Evolutionary conservation across 2,329 filamentous ascomycete species (phyloP), one percentile per base, ranked within the genome.

Genomic region (Sarocladium strictum): DNA sequence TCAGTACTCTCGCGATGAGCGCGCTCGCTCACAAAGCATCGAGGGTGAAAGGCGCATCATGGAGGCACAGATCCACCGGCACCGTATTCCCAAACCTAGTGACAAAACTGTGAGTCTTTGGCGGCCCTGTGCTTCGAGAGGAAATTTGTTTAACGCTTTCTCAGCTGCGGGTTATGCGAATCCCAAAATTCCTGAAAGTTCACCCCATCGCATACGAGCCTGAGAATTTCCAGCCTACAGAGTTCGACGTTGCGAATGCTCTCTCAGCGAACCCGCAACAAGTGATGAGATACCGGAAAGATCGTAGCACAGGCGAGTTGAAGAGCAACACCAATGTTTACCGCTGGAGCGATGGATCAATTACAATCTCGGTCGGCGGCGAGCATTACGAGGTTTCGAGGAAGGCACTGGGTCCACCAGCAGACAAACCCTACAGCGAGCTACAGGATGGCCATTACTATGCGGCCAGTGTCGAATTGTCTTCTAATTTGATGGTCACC

Each of bases 281-380:
- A 35, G 85, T 86, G 1, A 77, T 89, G 49, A 84, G 88, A 57
- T 89, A 85, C 70, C 83, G 86, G 54, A 82, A 79, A 63, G 84
- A 89, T 56, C 76, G 83, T 10, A 77, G 77, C n/a, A 86, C 83
- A 1, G 78, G 80, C 50, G 74, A 83, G 58, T 75, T 91, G 12
- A 82, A 87, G 65, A 91, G 87, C 64, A 93, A 93, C 65, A 81
- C 89, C 2, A 80, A 85, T 58, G 73, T 93, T 27, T 82, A 89
- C 64, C 81, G 81, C 61, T 93, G 89, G 89, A 90, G 85, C 58
- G 89, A 93, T 64, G 89, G 89, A 26, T 90, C 86, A 3, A 73
- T 89, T 15, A 91, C 87, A 11, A 74, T 93, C 23, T 82, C 86
- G n/a, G 76, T 92, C 23, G 89, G 87, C 14, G 84, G 83, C 56